These are phyloP conservation scores for Trichomonas gallinae DNA, from an alignment of 208 protist species.

Conservation along the genomic window DNA sequence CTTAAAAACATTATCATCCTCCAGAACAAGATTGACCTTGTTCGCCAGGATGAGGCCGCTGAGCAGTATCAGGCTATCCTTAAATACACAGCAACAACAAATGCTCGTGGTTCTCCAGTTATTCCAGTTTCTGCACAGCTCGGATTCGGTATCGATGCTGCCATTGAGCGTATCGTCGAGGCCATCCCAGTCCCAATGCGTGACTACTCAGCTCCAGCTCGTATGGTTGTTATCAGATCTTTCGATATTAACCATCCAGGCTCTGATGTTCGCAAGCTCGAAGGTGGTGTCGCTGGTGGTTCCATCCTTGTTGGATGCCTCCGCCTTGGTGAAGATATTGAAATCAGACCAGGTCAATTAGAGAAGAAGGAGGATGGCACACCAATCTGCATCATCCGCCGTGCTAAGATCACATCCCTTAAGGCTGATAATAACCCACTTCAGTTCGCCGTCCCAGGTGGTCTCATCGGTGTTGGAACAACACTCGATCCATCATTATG, in stretches of 20 bases:
- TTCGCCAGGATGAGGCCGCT: conserved; percentile 65
- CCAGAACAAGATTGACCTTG: conserved; percentile 99
- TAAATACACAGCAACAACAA: conserved; percentile 57
- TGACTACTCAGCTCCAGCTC: conserved; percentile 69
- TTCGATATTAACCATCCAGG: conserved; percentile 99
- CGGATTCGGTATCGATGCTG: conserved; percentile 91
- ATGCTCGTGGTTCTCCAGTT: conserved; percentile 78
- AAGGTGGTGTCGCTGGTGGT: conserved; percentile 69
- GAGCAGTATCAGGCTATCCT: conserved; percentile 87
- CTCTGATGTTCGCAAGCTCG: conserved; percentile 66
- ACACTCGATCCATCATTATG: conserved; percentile 96
- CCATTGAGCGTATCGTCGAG: conserved; percentile 86
- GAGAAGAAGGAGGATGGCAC: conserved; percentile 42
- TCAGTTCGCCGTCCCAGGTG: conserved; percentile 72
- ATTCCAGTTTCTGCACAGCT: conserved; percentile 90
- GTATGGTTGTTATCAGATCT: conserved; percentile 95
- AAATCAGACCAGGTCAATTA: conserved; percentile 91
- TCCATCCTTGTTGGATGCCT: conserved; percentile 90
- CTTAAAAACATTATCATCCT: conserved; percentile 90
- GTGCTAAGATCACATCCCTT: conserved; percentile 60
- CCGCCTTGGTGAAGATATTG: conserved; percentile 84
- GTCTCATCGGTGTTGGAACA: conserved; percentile 75
- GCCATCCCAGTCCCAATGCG: conserved; percentile 82
- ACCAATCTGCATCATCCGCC: conserved; percentile 80
- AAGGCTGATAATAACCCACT: conserved; percentile 77